phyloP scores from a whole-genome alignment of 1,139 yeast species.

The Scheffersomyces titani region DNA sequence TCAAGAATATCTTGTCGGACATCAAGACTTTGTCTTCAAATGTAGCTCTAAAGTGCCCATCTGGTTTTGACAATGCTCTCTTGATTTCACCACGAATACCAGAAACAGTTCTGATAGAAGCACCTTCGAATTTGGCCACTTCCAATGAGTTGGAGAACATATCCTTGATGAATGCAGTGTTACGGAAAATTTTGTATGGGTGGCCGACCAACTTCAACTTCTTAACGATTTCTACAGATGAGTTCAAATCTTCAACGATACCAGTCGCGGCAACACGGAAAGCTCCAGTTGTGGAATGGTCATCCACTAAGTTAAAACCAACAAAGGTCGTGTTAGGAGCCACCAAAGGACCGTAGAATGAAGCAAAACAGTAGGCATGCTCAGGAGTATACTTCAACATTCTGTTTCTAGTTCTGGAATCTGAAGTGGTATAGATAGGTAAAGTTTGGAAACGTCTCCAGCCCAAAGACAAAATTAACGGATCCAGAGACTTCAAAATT shows the following conservation, averaged over 20 bases:
- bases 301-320: constrained; percentile 88
- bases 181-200: constrained; percentile 90
- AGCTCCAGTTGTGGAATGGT: constrained; percentile 79
- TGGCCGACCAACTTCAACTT: constrained; percentile 93
- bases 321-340: constrained; percentile 98
- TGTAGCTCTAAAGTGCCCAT: constrained; percentile 97
- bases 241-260: constrained; percentile 88
- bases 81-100: constrained; percentile 98
- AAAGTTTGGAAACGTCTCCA: constrained; percentile 98
- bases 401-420: constrained; percentile 95
- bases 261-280: constrained; percentile 99
- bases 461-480: constrained; percentile 88
- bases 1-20: constrained; percentile 85
- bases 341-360: constrained; percentile 95
- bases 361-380: constrained; percentile 94
- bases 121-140: constrained; percentile 98
- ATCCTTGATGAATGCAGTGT: constrained; percentile 95
- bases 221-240: constrained; percentile 89
- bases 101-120: constrained; percentile 91
- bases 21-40: constrained; percentile 93
- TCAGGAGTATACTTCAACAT: constrained; percentile 98
- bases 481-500: constrained; percentile 93
- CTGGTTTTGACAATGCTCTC: constrained; percentile 90
- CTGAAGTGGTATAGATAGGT: constrained; percentile 94
- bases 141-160: constrained; percentile 93